A percentile compares a stretch with the other conserved stretches of the same genome.
phyloP scores from a whole-genome alignment of 495 filamentous ascomycete species.

The Lentithecium fluviatile region DNA sequence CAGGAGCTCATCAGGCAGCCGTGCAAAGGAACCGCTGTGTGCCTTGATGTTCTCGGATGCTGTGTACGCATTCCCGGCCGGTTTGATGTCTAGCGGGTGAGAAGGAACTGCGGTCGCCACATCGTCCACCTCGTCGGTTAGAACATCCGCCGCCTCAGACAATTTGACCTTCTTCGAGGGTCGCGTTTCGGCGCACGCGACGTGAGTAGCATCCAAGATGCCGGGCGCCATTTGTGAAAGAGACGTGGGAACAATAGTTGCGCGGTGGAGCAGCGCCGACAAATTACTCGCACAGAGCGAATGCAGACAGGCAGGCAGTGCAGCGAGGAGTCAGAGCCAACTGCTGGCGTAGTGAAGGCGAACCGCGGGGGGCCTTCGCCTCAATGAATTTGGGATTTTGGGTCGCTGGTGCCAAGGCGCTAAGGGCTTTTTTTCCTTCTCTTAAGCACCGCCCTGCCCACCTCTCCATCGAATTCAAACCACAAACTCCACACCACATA shows the following conservation, averaged over 20 bases:
- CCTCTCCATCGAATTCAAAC: slow-evolving; percentile 12
- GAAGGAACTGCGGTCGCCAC: slow-evolving; percentile 50
- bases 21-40: slow-evolving; percentile 60
- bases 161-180: slow-evolving; percentile 38
- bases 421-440: slow-evolving; percentile 13
- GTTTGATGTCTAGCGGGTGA: slow-evolving; percentile 85
- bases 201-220: slow-evolving; percentile 9
- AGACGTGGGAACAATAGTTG: neutral
- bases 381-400: neutral
- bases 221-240: slow-evolving; percentile 26
- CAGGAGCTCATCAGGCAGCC: slow-evolving; percentile 79
- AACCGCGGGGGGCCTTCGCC: neutral
- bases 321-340: slow-evolving; percentile 2
- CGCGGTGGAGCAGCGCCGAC: too few relatives aligned
- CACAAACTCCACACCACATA: slow-evolving; percentile 27
- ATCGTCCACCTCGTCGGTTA: slow-evolving; percentile 21
- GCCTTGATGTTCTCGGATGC: slow-evolving; percentile 64
- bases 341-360: too few relatives aligned
- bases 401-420: slow-evolving; percentile 18
- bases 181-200: slow-evolving; percentile 16
- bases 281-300: neutral
- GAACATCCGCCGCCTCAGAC: slow-evolving; percentile 12
- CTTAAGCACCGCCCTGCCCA: slow-evolving; percentile 8
- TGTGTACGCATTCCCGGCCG: slow-evolving; percentile 79
- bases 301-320: neutral